Evolutionary conservation across 1,284 basidiomycete species (phyloP).

Genomic region (Ustilago lituana): DNA sequence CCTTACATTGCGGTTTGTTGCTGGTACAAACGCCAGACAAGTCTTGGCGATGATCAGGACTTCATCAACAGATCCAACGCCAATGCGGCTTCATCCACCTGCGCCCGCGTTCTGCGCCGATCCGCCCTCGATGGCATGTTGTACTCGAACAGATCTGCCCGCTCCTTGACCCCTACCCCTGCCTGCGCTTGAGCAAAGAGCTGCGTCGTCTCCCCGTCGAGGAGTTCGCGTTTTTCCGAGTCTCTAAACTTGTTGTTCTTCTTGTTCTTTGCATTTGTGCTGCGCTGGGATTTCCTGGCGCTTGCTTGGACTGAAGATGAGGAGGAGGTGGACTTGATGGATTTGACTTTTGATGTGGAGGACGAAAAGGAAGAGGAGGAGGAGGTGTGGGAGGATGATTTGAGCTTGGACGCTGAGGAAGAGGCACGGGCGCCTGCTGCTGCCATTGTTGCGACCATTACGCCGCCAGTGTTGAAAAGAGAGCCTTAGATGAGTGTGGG

Average conservation of each 20-base stretch:
- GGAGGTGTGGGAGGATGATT: constrained; percentile 6
- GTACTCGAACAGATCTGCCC: constrained; percentile 30
- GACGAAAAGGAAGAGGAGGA: constrained; percentile 8
- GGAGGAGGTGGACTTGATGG: neutral
- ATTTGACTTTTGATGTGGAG: constrained; percentile 2
- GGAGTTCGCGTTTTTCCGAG: constrained; percentile 9
- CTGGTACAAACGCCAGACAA: too few relatives aligned
- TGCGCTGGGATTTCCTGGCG: constrained; percentile 15
- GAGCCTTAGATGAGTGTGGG: too few relatives aligned
- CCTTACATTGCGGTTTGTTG: too few relatives aligned
- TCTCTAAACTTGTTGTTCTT: constrained; percentile 35
- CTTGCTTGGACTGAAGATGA: constrained; percentile 13
- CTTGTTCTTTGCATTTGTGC: neutral
- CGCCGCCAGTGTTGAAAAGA: too few relatives aligned
- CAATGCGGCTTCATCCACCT: constrained; percentile 27
- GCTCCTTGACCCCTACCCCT: neutral
- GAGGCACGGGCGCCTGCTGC: constrained; percentile 3
- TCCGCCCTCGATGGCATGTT: constrained; percentile 7
- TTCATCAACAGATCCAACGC: constrained; percentile 35
- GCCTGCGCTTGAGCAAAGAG: constrained; percentile 2
- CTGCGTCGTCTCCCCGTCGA: constrained; percentile 20
- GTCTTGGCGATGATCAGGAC: too few relatives aligned
- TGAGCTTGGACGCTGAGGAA: constrained; percentile 5
- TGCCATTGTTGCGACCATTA: too few relatives aligned
- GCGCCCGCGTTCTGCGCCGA: constrained; percentile 14